Percentiles rank a stretch among this genome's conserved stretches.
Evolutionary conservation across 2,329 filamentous ascomycete species (phyloP).

Genomic region (Fusarium luffae): DNA sequence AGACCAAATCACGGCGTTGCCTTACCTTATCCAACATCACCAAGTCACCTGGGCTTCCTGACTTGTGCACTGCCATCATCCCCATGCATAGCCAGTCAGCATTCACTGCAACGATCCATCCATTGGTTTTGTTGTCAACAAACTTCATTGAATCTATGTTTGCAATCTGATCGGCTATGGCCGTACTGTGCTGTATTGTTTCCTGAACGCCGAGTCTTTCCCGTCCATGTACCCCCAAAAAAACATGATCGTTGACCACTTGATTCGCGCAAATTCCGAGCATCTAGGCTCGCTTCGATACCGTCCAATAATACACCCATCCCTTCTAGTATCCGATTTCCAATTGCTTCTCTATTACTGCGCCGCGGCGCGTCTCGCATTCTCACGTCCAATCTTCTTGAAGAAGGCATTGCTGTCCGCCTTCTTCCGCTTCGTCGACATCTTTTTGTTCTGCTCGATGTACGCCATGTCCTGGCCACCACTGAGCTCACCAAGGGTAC

Average conservation of each 20-base stretch:
- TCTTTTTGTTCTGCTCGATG: conserved; percentile 81
- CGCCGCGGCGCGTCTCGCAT: conserved; percentile 52
- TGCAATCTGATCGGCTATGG: conserved; percentile 26
- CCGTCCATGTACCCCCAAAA: conserved; percentile 26
- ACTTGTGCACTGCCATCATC: background rate
- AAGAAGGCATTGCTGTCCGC: conserved; percentile 55
- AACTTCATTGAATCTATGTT: conserved; percentile 6
- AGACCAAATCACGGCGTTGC: background rate
- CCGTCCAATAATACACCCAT: background rate
- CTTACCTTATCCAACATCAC: conserved; percentile 9
- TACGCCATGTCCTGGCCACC: conserved; percentile 99
- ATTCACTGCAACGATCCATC: background rate
- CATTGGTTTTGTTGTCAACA: background rate
- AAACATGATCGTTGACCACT: background rate
- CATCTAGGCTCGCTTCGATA: background rate
- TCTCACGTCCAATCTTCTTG: conserved; percentile 57
- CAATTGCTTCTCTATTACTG: conserved; percentile 36
- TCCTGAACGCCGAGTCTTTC: conserved; percentile 43
- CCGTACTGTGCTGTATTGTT: conserved; percentile 5
- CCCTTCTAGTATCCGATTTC: conserved; percentile 3
- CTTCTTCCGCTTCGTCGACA: conserved; percentile 55
- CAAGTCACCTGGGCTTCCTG: conserved; percentile 8
- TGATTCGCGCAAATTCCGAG: conserved; percentile 12
- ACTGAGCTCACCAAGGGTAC: conserved; percentile 84
- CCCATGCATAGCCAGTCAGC: background rate